Percentiles rank a stretch among this genome's conserved stretches.
These are phyloP conservation scores for Tetragonia tetragonoides DNA, from an alignment of 148 eudicot genomes.

Conservation along the genomic window DNA sequence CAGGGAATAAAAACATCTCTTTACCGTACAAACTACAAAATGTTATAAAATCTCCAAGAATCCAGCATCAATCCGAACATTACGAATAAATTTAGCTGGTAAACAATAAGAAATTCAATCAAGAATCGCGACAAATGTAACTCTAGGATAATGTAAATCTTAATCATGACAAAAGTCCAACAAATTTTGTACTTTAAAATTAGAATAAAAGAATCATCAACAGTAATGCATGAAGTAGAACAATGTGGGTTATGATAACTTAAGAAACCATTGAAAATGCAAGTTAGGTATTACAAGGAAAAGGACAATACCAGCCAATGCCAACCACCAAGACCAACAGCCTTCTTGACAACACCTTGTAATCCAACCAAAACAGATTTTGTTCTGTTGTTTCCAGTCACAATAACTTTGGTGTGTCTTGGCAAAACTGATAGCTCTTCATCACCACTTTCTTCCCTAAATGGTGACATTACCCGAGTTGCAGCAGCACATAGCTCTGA, in stretches of 20 bases:
- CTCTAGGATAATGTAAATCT: not conserved
- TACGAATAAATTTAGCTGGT: not conserved
- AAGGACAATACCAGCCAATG: slow-evolving; percentile 87
- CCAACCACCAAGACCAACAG: slow-evolving; percentile 99
- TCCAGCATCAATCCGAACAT: not conserved
- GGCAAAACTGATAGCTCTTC: slow-evolving; percentile 90
- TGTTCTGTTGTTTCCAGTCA: slow-evolving; percentile 93
- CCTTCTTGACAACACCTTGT: slow-evolving; percentile 98
- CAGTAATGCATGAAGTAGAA: not conserved
- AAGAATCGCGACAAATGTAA: not conserved
- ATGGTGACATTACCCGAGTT: slow-evolving; percentile 55
- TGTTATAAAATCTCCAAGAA: slow-evolving; percentile 3
- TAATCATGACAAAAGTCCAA: slow-evolving; percentile 5
- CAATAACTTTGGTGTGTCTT: slow-evolving; percentile 92
- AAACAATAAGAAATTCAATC: not conserved
- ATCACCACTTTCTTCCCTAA: slow-evolving; percentile 88
- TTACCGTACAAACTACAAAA: slow-evolving; percentile 11
- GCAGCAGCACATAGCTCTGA: slow-evolving; percentile 50
- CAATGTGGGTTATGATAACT: not conserved
- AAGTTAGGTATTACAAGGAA: slow-evolving; percentile 2
- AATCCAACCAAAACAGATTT: slow-evolving; percentile 94
- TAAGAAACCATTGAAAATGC: not conserved
- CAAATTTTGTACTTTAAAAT: not conserved
- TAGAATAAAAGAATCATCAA: not conserved
- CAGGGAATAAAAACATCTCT: slow-evolving; percentile 3